Base-by-base conservation (phyloP, 345 rosid species). In the Syzygium aqueum region DNA sequence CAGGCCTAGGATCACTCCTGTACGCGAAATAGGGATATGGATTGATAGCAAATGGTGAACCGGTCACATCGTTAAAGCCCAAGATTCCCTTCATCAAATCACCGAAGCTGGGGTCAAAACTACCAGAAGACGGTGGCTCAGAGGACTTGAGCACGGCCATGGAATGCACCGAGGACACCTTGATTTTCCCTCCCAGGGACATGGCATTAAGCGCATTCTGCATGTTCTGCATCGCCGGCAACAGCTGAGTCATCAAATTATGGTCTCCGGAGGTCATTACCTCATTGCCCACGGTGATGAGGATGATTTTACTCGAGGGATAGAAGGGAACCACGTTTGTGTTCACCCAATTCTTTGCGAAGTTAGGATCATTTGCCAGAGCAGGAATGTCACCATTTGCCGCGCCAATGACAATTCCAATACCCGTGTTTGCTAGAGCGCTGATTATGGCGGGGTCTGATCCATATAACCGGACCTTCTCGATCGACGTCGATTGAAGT, bases 11-110 rank as follows among this genome's bases (percentile, higher is more conserved):
- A 87, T 97, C 99, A 40, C 89, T 90, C 87, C 89, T 87, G 91
- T 95, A 96, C 2, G 99, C 99, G 52, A 95, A 97, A 82, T 92
- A 97, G 25, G 98, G 99, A 87, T 96, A 97, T 4, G 98, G 99
- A 82, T 96, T 97, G 63, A 96, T 89, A 3, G 94, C 89, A 12
- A 97, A 95, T 85, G 98, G 99, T 2, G 99, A 96, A 46, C 96
- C 95, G 2, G 95, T 96, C 3, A 89, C 96, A 28, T 91, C 91
- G 84, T 93, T 95, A 84, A 96, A 97, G 82, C 59, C 93, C 77
- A 97, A 78, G 85, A 96, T 85, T 19, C 94, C 97, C 86, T 95
- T 94, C 92, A 97, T 87, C 86, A 92, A 86, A 86, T 95, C 98
- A 21, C 87, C 90, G 19, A 89, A 91, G 52, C 90, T 90, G 22